Percentiles rank a stretch among this genome's conserved stretches.
phyloP scores from a whole-genome alignment of 768 basidiomycete species.

The Pleurotus djamor region DNA sequence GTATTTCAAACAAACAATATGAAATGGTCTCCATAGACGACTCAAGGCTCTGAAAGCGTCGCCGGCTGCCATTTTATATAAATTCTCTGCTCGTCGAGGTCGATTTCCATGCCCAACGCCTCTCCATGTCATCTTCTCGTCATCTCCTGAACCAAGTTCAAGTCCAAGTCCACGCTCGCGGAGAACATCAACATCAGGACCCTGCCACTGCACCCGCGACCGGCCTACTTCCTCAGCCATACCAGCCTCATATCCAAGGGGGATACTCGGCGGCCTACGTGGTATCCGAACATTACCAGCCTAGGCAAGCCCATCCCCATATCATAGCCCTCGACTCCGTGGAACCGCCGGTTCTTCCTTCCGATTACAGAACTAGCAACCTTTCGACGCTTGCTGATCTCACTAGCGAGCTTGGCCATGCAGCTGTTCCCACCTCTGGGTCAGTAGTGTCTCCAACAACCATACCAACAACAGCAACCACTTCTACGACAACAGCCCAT shows the following conservation, averaged over 20 bases:
- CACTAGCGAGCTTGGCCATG: constrained; percentile 1
- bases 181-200: too few species aligned
- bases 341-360: neutral
- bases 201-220: too few species aligned
- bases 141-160: too few species aligned
- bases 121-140: too few species aligned
- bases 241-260: neutral
- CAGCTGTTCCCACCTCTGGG: neutral
- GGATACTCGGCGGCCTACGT: neutral
- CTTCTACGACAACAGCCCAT: neutral
- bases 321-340: too few species aligned
- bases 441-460: too few species aligned
- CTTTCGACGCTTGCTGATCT: constrained; percentile 1
- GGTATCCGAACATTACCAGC: neutral
- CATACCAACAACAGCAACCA: too few species aligned
- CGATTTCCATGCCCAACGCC: too few species aligned
- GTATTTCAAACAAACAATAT: neutral
- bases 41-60: too few species aligned
- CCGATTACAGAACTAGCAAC: neutral
- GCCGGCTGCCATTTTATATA: too few species aligned
- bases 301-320: neutral
- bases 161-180: too few species aligned
- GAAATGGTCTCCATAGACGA: neutral
- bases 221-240: neutral
- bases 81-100: too few species aligned